Base-by-base conservation (phyloP, 768 basidiomycete genomes). In the Lactarius sp. region DNA sequence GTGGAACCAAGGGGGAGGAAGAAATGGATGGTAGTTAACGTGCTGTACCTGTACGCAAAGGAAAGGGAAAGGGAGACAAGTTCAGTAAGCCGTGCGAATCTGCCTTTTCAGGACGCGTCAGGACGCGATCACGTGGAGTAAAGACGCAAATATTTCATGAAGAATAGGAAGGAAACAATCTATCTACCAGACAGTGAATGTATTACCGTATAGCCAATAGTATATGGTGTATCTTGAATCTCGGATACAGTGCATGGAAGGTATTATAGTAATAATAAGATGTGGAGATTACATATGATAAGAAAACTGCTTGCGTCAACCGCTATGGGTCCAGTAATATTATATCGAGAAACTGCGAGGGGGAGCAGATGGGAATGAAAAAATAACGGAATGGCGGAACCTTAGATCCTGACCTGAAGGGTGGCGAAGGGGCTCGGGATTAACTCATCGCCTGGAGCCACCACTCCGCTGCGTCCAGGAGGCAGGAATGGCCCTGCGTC, bases 111-210 rank as follows among this genome's bases (percentile, higher is more conserved):
- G 65, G 58, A 68, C 67, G 67, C 67, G 67, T 66, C 61, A 51
- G n/a, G 55, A 68, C 67, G 67, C 67, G 67, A 66, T 68, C 67
- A 68, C 67, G 67, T 68, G 67, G 55, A 50, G 20, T 31, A 27
- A 27, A 27, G 22, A 27, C 22, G 22, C 22, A 27, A 27, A 27
- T 27, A 27, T 27, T 27, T 27, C 22, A 34, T 39, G 20, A n/a
- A n/a, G n/a, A n/a, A 39, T 50, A 51, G 22, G 37, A 41, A 5
- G 37, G n/a, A 52, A 49, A 50, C 37, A 37, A 51, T 27, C 22
- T 27, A 27, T 41, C 53, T 49, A 54, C 20, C 27, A 33, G 47
- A 27, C 31, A 62, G 27, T 18, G 52, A 51, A 41, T 27, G 47
- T 27, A 60, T 53, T 64, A 64, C 13, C 52, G 36, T 59, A 63